These are phyloP conservation scores for Candida koratica DNA, from an alignment of 805 yeast genomes.

Conservation along the genomic window DNA sequence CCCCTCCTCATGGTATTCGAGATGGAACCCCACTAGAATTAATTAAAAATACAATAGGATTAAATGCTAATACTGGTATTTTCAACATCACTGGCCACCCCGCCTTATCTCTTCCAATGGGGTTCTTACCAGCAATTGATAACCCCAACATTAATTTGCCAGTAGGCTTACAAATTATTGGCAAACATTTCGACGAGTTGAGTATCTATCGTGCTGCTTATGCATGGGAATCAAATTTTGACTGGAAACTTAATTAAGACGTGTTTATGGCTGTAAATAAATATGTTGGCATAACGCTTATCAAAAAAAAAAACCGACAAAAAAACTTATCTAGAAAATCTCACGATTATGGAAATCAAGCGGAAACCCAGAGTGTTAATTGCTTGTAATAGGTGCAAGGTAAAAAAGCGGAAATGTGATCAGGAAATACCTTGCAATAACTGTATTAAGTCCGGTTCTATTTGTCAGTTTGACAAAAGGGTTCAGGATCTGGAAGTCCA, in stretches of 20 bases:
- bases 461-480: slow-evolving; percentile 7
- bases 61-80: slow-evolving; percentile 15
- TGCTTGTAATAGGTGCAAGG: slow-evolving; percentile 14
- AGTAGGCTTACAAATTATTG: slow-evolving; percentile 15
- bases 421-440: slow-evolving; percentile 8
- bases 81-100: slow-evolving; percentile 17
- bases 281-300: too few species aligned
- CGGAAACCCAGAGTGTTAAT: slow-evolving; percentile 2
- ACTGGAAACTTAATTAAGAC: slow-evolving; percentile 11
- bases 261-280: not conserved
- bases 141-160: slow-evolving; percentile 12
- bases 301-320: too few species aligned
- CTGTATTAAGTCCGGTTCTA: slow-evolving; percentile 1
- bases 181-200: slow-evolving; percentile 14
- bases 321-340: too few species aligned
- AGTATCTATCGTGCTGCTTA: slow-evolving; percentile 13
- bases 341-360: slow-evolving; percentile 2
- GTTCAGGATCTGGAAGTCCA: not conserved
- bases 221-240: slow-evolving; percentile 12
- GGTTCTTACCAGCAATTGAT: slow-evolving; percentile 13
- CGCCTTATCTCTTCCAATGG: slow-evolving; percentile 14
- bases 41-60: slow-evolving; percentile 14
- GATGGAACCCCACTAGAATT: slow-evolving; percentile 14
- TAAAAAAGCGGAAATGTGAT: slow-evolving; percentile 13
- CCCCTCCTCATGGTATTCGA: slow-evolving; percentile 16